phyloP scores from a whole-genome alignment of 495 filamentous ascomycete genomes.

The Penicillium diatomitis region DNA sequence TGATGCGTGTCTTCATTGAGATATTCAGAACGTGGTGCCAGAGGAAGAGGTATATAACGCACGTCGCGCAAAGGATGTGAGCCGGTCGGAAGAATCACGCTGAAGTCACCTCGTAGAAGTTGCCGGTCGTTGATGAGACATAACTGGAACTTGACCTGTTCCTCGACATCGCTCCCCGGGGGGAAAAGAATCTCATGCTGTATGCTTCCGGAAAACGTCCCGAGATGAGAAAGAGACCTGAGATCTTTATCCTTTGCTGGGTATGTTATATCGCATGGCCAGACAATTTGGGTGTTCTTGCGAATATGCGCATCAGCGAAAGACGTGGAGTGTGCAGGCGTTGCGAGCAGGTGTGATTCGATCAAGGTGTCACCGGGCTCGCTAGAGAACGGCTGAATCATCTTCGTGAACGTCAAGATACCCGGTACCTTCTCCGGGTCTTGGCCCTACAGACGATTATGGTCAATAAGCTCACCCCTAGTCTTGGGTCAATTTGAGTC shows the following conservation, averaged over 20 bases:
- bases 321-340: background rate
- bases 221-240: background rate
- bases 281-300: background rate
- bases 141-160: background rate
- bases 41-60: background rate
- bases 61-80: background rate
- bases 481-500: too few species aligned
- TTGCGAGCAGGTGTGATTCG: background rate
- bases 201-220: background rate
- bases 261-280: background rate
- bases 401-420: background rate
- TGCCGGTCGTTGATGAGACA: background rate
- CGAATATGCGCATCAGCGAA: background rate
- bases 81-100: background rate
- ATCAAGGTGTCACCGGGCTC: background rate
- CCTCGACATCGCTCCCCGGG: background rate
- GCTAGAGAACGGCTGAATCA: background rate
- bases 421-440: background rate
- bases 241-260: background rate
- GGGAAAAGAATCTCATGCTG: background rate
- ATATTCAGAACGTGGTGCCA: background rate
- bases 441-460: slow-evolving; percentile 1
- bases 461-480: too few species aligned
- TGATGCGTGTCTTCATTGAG: background rate
- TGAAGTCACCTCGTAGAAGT: background rate